phyloP scores from a whole-genome alignment of 1,284 basidiomycete genomes.

The Leccinum pallidistipes region DNA sequence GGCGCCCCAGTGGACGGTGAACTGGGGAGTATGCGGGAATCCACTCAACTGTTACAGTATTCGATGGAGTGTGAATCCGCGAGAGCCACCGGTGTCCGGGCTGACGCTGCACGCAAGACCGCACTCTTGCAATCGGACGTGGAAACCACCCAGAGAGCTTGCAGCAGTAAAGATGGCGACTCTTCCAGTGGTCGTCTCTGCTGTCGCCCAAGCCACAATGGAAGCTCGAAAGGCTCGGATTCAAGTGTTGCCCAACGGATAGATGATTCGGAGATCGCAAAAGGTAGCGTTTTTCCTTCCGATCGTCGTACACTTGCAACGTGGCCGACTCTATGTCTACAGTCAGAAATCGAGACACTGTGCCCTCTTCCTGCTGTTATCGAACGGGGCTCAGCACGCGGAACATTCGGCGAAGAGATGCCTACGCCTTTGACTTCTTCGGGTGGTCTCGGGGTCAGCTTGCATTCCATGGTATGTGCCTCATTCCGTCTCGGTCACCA shows the following conservation, averaged over 20 bases:
- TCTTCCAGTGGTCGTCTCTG: background rate
- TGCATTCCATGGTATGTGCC: conserved; percentile 6
- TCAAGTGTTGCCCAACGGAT: background rate
- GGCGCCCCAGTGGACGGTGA: conserved; percentile 56
- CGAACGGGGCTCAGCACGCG: background rate
- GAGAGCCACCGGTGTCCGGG: conserved; percentile 20
- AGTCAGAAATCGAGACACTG: background rate
- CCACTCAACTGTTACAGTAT: conserved; percentile 3
- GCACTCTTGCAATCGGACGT: conserved; percentile 18
- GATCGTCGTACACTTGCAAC: background rate
- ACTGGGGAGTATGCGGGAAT: conserved; percentile 6
- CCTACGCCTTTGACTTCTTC: background rate
- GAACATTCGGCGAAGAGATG: background rate
- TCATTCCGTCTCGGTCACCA: background rate
- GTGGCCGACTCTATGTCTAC: conserved; percentile 3
- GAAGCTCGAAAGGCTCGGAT: conserved; percentile 1
- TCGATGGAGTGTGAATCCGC: conserved; percentile 18
- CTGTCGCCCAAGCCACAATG: conserved; percentile 5
- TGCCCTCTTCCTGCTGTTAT: conserved; percentile 1
- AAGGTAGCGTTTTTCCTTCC: conserved; percentile 11
- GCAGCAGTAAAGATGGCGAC: conserved; percentile 8
- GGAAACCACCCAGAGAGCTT: conserved; percentile 13
- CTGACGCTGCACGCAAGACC: conserved; percentile 23
- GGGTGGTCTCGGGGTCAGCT: background rate
- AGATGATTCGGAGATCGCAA: background rate